Percentiles rank a stretch among this genome's conserved stretches.
Evolutionary conservation across 2,329 filamentous ascomycete species (phyloP).

Genomic region (Stemphylium vesicarium): DNA sequence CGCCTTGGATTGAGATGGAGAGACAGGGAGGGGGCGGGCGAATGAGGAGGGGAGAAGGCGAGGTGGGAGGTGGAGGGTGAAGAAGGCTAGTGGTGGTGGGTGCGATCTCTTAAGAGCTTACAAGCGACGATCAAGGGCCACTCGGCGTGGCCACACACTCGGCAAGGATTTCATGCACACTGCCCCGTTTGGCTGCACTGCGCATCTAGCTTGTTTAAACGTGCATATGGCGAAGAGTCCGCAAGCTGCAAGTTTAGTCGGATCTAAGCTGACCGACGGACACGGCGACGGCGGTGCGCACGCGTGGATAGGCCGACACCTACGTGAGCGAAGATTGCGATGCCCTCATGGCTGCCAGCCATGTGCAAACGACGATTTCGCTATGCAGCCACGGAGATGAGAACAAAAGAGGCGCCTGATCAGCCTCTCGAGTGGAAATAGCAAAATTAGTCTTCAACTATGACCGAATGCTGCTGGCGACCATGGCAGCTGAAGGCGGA

Average conservation of each 20-base stretch:
- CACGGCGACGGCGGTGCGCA: constrained; percentile 39
- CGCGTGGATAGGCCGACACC: constrained; percentile 44
- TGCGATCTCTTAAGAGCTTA: constrained; percentile 47
- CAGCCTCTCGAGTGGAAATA: constrained; percentile 36
- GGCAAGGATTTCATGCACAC: constrained; percentile 48
- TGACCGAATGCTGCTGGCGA: constrained; percentile 16
- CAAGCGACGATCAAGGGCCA: constrained; percentile 42
- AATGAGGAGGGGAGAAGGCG: constrained; percentile 53
- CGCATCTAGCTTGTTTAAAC: constrained; percentile 46
- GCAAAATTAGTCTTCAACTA: constrained; percentile 31
- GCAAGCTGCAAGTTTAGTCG: constrained; percentile 46
- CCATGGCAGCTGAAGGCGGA: constrained; percentile 40
- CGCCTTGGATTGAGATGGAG: constrained; percentile 46
- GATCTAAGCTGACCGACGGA: constrained; percentile 47
- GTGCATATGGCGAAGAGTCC: constrained; percentile 46
- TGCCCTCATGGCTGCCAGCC: constrained; percentile 34
- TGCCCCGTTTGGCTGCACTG: constrained; percentile 48
- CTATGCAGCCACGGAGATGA: constrained; percentile 45
- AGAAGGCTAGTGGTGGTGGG: constrained; percentile 48
- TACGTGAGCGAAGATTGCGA: constrained; percentile 42
- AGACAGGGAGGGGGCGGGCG: constrained; percentile 47
- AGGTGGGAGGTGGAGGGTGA: constrained; percentile 51
- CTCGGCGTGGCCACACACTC: constrained; percentile 45
- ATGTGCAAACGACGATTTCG: constrained; percentile 24
- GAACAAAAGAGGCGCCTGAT: constrained; percentile 34